Evolutionary conservation across 176 grass and related monocot species (phyloP), one percentile per base, ranked within the genome.

Genomic region (Eleusine indica): DNA sequence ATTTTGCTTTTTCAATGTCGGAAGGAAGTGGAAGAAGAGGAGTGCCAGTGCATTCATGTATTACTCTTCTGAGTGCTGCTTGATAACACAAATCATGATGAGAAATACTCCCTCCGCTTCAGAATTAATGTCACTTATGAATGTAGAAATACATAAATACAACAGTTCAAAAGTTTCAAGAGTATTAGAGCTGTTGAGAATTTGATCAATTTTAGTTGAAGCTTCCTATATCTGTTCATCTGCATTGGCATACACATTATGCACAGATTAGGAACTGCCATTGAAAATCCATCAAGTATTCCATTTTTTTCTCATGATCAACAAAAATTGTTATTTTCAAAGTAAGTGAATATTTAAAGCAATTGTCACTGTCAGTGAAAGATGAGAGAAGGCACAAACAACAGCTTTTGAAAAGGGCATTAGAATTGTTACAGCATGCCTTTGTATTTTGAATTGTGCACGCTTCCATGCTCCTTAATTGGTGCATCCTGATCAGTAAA

Each of bases 381-480:
- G 44, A 47, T 37, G 75, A 56, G 48, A 68, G 46, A 84, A 62
- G 22, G 16, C 21, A 49, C 41, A 64, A 47, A 78, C 28, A 61
- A 15, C 10, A 62, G 40, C 12, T 47, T 71, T 39, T 66, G 21
- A 73, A 28, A 19, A 66, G 21, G 78, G 52, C 38, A 56, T 3
- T 64, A 43, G 49, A 65, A 25, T 25, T 25, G 75, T 71, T 38
- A 79, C 40, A 70, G 62, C 76, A 80, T 93, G 83, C 96, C 96
- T 98, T 89, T 85, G 86, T 91, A 98, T 88, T 98, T 98, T 69
- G 84, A 28, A 90, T 98, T 98, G 70, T 90, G 75, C 80, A 98
- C 93, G 18, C 91, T 89, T 57, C 96, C 96, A 81, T 87, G 86
- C 77, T 98, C 95, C 92, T 90, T 98, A 84, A 98, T 98, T 30